Conservation (phyloP, 2,329 filamentous ascomycete genomes). For the Rhytidhysteron rufulum region DNA sequence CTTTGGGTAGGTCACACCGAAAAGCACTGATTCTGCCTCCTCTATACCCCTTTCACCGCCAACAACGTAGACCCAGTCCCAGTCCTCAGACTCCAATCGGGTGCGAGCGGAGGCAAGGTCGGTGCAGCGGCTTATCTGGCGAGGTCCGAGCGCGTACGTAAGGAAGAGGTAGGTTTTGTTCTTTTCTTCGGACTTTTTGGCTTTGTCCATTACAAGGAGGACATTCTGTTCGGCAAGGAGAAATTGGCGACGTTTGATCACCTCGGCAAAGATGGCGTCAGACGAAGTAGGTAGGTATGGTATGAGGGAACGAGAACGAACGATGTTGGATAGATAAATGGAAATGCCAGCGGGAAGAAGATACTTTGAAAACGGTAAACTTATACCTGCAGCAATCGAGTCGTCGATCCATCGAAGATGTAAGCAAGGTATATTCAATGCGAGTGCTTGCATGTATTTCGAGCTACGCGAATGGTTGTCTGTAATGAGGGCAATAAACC, state of each 20-base stretch:
- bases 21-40: slow-evolving; percentile 51
- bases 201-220: slow-evolving; percentile 66
- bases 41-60: slow-evolving; percentile 58
- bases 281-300: slow-evolving; percentile 58
- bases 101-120: slow-evolving; percentile 63
- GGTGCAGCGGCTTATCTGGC: slow-evolving; percentile 59
- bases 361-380: slow-evolving; percentile 76
- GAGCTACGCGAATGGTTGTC: slow-evolving; percentile 80
- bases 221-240: slow-evolving; percentile 64
- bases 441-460: slow-evolving; percentile 93
- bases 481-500: slow-evolving; percentile 82
- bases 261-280: slow-evolving; percentile 22
- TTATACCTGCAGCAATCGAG: slow-evolving; percentile 58
- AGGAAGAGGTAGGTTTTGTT: slow-evolving; percentile 76
- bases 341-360: slow-evolving; percentile 83
- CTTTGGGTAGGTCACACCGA: slow-evolving; percentile 24
- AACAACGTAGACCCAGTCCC: slow-evolving; percentile 79
- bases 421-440: slow-evolving; percentile 82
- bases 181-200: slow-evolving; percentile 59
- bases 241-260: slow-evolving; percentile 47
- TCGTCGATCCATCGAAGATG: slow-evolving; percentile 75
- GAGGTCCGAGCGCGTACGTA: slow-evolving; percentile 71
- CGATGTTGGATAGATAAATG: slow-evolving; percentile 68
- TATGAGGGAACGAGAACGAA: slow-evolving; percentile 67
- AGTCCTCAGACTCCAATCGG: slow-evolving; percentile 56